These are phyloP conservation scores for Cryptosporidium baileyi DNA, from an alignment of 169 alveolate genomes.

Conservation along the genomic window DNA sequence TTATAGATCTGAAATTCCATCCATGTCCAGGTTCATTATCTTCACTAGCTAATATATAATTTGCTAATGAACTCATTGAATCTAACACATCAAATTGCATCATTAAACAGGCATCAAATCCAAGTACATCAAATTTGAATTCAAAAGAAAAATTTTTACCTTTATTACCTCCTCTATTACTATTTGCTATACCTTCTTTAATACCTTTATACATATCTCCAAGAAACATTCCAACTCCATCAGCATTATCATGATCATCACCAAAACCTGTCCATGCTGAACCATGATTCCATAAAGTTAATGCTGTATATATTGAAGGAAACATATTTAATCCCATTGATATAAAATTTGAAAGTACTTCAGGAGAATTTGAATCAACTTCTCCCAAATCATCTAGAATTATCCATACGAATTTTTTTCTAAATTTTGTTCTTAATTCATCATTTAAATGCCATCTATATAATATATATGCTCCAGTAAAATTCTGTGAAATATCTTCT, in stretches of 20 bases:
- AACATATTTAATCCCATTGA: slow-evolving; percentile 67
- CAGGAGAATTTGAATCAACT: slow-evolving; percentile 74
- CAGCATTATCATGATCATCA: slow-evolving; percentile 74
- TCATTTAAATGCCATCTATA: slow-evolving; percentile 59
- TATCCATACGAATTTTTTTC: slow-evolving; percentile 75
- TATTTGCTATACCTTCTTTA: slow-evolving; percentile 42
- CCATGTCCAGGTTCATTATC: slow-evolving; percentile 80
- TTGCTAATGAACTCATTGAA: slow-evolving; percentile 73
- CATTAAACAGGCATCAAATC: slow-evolving; percentile 79
- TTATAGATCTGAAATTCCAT: slow-evolving; percentile 74
- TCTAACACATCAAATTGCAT: slow-evolving; percentile 74
- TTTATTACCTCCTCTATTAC: slow-evolving; percentile 67
- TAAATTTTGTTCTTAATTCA: slow-evolving; percentile 57
- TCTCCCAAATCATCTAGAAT: slow-evolving; percentile 75
- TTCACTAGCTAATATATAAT: slow-evolving; percentile 76
- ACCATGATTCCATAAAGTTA: slow-evolving; percentile 78
- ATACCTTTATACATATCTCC: slow-evolving; percentile 66
- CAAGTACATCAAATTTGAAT: slow-evolving; percentile 72
- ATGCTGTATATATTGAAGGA: slow-evolving; percentile 73
- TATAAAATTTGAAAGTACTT: slow-evolving; percentile 66
- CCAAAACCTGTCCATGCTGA: slow-evolving; percentile 80
- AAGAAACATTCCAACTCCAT: slow-evolving; percentile 71
- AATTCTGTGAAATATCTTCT: slow-evolving; percentile 45
- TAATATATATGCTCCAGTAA: slow-evolving; percentile 71
- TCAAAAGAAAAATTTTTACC: slow-evolving; percentile 39